Evolutionary conservation across 768 basidiomycete species (phyloP), one percentile per base, ranked within the genome.

Genomic region (Coprinopsis marcescibilis): DNA sequence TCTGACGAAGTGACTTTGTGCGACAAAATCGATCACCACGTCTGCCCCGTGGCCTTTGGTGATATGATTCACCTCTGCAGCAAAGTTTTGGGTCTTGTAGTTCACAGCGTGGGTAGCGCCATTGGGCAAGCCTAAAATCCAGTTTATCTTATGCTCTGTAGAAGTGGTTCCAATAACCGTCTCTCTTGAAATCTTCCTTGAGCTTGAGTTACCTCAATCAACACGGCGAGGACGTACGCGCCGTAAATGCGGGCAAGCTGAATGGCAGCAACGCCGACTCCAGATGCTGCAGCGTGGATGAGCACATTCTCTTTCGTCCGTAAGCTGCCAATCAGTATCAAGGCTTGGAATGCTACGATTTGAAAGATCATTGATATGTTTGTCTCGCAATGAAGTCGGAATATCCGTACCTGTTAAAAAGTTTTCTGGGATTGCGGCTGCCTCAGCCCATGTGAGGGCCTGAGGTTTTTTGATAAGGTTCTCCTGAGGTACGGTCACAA

Each of bases 201-300:
- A 49, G 35, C 20, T 13, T 27, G n/a, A 26, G 12, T 37, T 52
- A 39, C 46, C 25, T 19, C 12, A 43, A n/a, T 44, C n/a, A 51
- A 41, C 36, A 36, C 25, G 37, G 21, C 39, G 8, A 32, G 30
- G 30, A n/a, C 85, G 69, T 58, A 89, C 86, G 87, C 87, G 48
- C 79, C 80, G 51, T 74, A 77, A 36, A 75, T 58, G 20, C 88
- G 80, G 15, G 92, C 89, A 15, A 96, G 66, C 64, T 97, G 94
- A 40, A 86, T 89, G 12, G 89, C 89, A 2, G 92, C 84, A 13
- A 94, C 62, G 1, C 92, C 92, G 3, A 96, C 91, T 23, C 93
- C 91, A 11, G 88, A 90, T 2, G 91, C 91, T 5, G 84, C 94
- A 15, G 92, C 91, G 59, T 97, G 95, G 11, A 97, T 73, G 13